A percentile compares a stretch with the other conserved stretches of the same genome.
These are phyloP conservation scores for Aureobasidium sp. DNA, from an alignment of 2,329 filamentous ascomycete species.

Conservation along the genomic window DNA sequence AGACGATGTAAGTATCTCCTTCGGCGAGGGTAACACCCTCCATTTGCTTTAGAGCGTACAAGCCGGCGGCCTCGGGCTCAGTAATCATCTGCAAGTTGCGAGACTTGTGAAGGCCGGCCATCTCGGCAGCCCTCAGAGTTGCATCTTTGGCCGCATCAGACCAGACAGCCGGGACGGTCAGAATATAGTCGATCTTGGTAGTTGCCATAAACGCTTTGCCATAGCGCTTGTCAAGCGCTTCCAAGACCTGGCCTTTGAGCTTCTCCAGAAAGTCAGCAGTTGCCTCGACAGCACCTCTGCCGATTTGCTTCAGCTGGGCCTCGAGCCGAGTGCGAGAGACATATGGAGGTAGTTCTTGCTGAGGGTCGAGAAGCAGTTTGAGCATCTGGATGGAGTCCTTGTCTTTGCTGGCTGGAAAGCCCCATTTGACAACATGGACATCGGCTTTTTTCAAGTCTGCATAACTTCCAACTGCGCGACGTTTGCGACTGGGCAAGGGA, in stretches of 20 bases:
- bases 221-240: conserved; percentile 65
- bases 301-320: conserved; percentile 22
- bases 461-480: neutral
- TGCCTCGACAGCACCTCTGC: conserved; percentile 71
- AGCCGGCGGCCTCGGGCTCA: conserved; percentile 72
- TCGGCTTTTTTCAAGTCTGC: neutral
- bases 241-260: conserved; percentile 70
- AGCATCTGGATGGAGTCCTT: conserved; percentile 49
- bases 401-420: conserved; percentile 46
- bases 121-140: conserved; percentile 59
- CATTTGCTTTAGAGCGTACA: conserved; percentile 72
- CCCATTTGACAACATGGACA: conserved; percentile 55
- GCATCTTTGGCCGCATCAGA: conserved; percentile 80
- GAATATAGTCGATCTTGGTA: conserved; percentile 69
- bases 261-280: conserved; percentile 74
- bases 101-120: conserved; percentile 68
- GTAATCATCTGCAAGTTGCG: conserved; percentile 55
- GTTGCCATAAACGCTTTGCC: conserved; percentile 42
- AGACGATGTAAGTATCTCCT: conserved; percentile 61
- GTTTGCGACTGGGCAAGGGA: conserved; percentile 44
- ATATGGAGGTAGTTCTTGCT: no score
- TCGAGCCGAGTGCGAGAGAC: no score
- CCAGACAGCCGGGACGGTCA: conserved; percentile 80
- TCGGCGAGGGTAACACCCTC: conserved; percentile 54
- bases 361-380: no score